Evolutionary conservation across 495 filamentous ascomycete species (phyloP).

Genomic region (Aspergillus leporis): DNA sequence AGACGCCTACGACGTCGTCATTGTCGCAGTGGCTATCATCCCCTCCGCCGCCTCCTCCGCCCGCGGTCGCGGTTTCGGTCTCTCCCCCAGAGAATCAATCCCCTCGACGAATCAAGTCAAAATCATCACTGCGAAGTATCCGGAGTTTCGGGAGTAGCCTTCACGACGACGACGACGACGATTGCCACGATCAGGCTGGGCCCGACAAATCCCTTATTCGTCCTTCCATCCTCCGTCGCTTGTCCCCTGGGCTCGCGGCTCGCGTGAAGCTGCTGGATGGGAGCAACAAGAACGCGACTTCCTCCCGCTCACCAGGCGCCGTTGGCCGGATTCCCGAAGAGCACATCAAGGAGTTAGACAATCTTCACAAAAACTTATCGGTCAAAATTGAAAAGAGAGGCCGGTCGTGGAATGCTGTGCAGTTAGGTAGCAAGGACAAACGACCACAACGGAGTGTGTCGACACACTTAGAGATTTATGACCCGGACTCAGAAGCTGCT

Average conservation of each 20-base stretch:
- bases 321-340: slow-evolving; percentile 75
- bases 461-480: slow-evolving; percentile 18
- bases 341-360: slow-evolving; percentile 68
- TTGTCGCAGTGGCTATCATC: slow-evolving; percentile 20
- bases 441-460: slow-evolving; percentile 25
- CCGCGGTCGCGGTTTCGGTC: slow-evolving; percentile 35
- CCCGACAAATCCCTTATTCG: slow-evolving; percentile 33
- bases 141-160: slow-evolving; percentile 41
- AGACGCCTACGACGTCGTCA: slow-evolving; percentile 30
- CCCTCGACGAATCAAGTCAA: slow-evolving; percentile 42
- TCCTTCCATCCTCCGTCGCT: slow-evolving; percentile 42
- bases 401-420: slow-evolving; percentile 60
- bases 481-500: slow-evolving; percentile 11
- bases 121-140: slow-evolving; percentile 46
- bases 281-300: slow-evolving; percentile 50
- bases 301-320: slow-evolving; percentile 40
- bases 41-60: slow-evolving; percentile 27
- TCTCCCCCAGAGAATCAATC: slow-evolving; percentile 33
- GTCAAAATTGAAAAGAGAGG: slow-evolving; percentile 59
- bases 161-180: slow-evolving; percentile 33
- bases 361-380: slow-evolving; percentile 58
- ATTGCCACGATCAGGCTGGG: slow-evolving; percentile 19
- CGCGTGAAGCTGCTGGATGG: slow-evolving; percentile 71
- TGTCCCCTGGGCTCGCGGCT: slow-evolving; percentile 73
- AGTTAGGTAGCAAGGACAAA: slow-evolving; percentile 16